Conservation (phyloP, 805 yeast genomes). For the Candida nanaspora region DNA sequence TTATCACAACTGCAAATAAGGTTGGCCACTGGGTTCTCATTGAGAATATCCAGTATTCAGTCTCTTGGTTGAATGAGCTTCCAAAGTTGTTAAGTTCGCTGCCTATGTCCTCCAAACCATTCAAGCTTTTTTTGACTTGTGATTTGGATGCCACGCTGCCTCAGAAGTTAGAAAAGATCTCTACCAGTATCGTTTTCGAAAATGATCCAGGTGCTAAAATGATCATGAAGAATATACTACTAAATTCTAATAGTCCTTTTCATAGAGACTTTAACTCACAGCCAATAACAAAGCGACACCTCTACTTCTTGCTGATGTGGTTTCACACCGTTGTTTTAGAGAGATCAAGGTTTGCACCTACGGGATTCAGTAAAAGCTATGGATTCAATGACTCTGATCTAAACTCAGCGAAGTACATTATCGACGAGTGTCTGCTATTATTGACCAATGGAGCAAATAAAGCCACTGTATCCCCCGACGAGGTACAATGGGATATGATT, state of each 20-base stretch:
- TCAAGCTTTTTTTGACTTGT: slow-evolving; percentile 64
- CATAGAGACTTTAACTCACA: slow-evolving; percentile 1
- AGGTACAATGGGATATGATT: slow-evolving; percentile 50
- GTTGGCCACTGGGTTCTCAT: slow-evolving; percentile 65
- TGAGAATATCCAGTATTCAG: slow-evolving; percentile 75
- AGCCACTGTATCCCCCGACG: slow-evolving; percentile 36
- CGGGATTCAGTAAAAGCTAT: slow-evolving; percentile 53
- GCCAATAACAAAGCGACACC: slow-evolving; percentile 38
- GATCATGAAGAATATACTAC: slow-evolving; percentile 28
- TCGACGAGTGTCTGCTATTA: slow-evolving; percentile 32
- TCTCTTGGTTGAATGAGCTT: slow-evolving; percentile 51
- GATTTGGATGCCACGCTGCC: slow-evolving; percentile 43
- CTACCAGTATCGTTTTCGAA: slow-evolving; percentile 56
- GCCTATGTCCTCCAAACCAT: slow-evolving; percentile 20
- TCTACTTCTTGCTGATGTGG: slow-evolving; percentile 59
- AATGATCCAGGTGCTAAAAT: slow-evolving; percentile 52
- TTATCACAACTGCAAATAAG: slow-evolving; percentile 38
- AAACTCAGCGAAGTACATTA: slow-evolving; percentile 36
- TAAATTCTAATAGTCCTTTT: slow-evolving; percentile 3
- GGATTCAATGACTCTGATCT: slow-evolving; percentile 76
- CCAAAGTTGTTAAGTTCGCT: slow-evolving; percentile 36
- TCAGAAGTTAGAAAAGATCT: slow-evolving; percentile 43
- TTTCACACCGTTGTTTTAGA: slow-evolving; percentile 58
- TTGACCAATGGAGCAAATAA: slow-evolving; percentile 13
- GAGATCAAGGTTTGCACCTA: slow-evolving; percentile 50